Base-by-base conservation (phyloP, 139 green algal species). In the Diplosphaera chodatii region DNA sequence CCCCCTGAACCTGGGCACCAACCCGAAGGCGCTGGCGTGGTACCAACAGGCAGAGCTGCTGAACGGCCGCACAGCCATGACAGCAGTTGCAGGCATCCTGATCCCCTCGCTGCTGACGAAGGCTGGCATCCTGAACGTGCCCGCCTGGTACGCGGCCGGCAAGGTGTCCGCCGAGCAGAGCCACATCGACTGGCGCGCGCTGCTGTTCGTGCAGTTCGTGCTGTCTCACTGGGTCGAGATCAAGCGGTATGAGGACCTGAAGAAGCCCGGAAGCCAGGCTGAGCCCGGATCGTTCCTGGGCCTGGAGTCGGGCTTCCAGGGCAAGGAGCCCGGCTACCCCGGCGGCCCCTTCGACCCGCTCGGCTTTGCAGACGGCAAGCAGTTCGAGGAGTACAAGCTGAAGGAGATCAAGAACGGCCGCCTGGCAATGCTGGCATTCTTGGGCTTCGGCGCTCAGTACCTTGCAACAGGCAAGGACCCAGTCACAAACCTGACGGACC, bases 321-420 rank as follows among this genome's bases (percentile, higher is more conserved):
- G 85, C 68, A 85, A 87, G 67, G 96, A 96, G 88, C 90, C 90
- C 32, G 88, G 86, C 67, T 77, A 76, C 68, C 68, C 68, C 30
- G 66, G 72, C n/a, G 76, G 91, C 72, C 73, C 84, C 55, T 97
- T 97, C 74, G 89, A 97, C 89, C 92, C 92, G 62, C 64, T 94
- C 28, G 89, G 89, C 80, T 83, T 93, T 68, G 77, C 81, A 81
- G 96, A 96, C 85, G 88, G 83, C 78, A 62, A 71, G 79, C 72
- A 67, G 20, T 73, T 71, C 69, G 76, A 83, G 67, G 68, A 88
- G 27, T 66, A 70, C 32, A 95, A 96, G 86, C 76, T 93, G 25
- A 94, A 95, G 87, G 91, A 97, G 87, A 85, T 97, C 74, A 96
- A 96, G 89, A 97, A 97, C 80, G 92, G 89, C 64, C 84, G 89